Conservation (phyloP, 2,329 filamentous ascomycete species). For the Exophiala oligosperma region DNA sequence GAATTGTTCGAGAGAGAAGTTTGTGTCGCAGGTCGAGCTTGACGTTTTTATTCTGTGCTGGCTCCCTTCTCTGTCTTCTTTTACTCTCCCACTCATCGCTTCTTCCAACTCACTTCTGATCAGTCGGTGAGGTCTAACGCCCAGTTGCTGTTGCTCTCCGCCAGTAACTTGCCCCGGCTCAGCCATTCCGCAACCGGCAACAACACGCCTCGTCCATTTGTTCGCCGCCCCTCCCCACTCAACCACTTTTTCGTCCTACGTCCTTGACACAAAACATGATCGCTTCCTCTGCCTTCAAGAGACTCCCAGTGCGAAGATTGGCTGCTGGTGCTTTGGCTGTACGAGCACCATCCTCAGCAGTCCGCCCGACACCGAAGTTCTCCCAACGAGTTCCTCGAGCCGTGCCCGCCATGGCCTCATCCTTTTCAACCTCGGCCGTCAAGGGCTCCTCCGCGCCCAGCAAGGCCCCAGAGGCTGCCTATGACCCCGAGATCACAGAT, state of each 20-base stretch:
- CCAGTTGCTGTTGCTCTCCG: background rate
- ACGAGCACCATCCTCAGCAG: slow-evolving; percentile 19
- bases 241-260: slow-evolving; percentile 1
- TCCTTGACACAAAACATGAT: slow-evolving; percentile 20
- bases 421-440: slow-evolving; percentile 46
- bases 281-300: slow-evolving; percentile 24
- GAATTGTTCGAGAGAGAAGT: background rate
- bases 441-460: slow-evolving; percentile 41
- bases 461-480: slow-evolving; percentile 53
- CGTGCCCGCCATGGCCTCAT: slow-evolving; percentile 23
- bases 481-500: slow-evolving; percentile 90
- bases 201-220: background rate
- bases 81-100: background rate
- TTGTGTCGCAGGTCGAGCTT: background rate
- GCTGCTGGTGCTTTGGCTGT: slow-evolving; percentile 26
- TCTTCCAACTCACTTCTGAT: background rate
- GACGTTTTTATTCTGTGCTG: background rate
- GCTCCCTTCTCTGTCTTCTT: background rate
- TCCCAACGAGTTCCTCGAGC: slow-evolving; percentile 3
- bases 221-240: slow-evolving; percentile 5
- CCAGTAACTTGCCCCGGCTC: background rate
- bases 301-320: slow-evolving; percentile 27
- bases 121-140: background rate
- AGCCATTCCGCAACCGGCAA: background rate
- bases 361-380: slow-evolving; percentile 15